A percentile compares a stretch with the other conserved stretches of the same genome.
Evolutionary conservation across 306 rosid species (phyloP).

Genomic region (Mimosa bimucronata): DNA sequence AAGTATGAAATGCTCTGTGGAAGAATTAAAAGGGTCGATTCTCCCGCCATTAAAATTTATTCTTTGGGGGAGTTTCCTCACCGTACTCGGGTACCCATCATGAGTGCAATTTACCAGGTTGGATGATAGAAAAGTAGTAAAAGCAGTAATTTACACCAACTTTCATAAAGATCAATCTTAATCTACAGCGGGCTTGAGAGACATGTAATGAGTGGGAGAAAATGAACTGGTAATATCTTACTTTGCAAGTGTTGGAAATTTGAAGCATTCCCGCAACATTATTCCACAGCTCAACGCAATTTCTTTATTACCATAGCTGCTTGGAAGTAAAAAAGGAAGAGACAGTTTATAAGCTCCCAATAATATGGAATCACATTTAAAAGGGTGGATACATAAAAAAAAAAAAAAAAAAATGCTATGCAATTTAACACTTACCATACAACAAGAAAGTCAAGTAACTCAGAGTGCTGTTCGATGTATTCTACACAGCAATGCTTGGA

Average conservation of each 20-base stretch:
- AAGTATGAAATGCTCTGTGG: neutral
- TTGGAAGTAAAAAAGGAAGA: constrained; percentile 33
- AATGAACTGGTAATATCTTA: constrained; percentile 48
- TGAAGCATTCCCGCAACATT: constrained; percentile 97
- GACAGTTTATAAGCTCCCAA: constrained; percentile 22
- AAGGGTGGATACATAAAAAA: too few species aligned
- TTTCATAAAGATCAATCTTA: constrained; percentile 32
- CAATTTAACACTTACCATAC: constrained; percentile 67
- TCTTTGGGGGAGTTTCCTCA: neutral
- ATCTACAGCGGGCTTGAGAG: constrained; percentile 14
- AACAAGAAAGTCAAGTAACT: constrained; percentile 82
- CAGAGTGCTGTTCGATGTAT: constrained; percentile 78
- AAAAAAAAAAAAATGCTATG: constrained; percentile 14
- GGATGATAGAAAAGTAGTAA: constrained; percentile 11
- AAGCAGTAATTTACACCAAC: constrained; percentile 27
- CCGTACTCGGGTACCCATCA: neutral
- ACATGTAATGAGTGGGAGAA: constrained; percentile 14
- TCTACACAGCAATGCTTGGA: constrained; percentile 67
- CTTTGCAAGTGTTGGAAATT: constrained; percentile 83
- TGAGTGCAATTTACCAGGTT: neutral
- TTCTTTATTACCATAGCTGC: constrained; percentile 97
- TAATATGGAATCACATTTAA: constrained; percentile 29
- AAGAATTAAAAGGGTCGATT: neutral
- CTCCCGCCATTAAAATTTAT: neutral
- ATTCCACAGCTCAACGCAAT: constrained; percentile 87